Evolutionary conservation across 805 yeast genomes (phyloP).

Genomic region (Danielozyma ontarioensis): DNA sequence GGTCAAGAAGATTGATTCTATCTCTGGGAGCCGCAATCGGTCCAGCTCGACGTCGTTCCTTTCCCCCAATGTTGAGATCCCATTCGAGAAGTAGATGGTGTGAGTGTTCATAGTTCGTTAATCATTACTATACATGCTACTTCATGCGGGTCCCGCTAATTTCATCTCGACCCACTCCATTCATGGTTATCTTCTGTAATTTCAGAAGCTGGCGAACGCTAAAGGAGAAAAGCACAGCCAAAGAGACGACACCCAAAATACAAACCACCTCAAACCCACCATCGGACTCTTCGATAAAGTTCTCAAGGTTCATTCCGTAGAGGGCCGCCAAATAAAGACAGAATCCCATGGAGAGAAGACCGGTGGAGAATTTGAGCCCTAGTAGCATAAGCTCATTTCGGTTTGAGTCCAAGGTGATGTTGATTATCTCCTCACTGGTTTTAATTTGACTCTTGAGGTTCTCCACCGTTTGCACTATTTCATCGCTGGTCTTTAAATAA

Average conservation of each 20-base stretch:
- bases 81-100: neutral
- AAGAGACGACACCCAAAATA: constrained; percentile 36
- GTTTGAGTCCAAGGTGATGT: constrained; percentile 87
- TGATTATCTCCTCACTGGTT: constrained; percentile 92
- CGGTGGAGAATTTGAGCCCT: constrained; percentile 78
- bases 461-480: constrained; percentile 86
- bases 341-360: constrained; percentile 75
- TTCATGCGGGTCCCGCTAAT: neutral
- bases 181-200: constrained; percentile 72
- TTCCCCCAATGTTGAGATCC: neutral
- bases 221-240: constrained; percentile 43
- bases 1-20: neutral
- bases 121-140: neutral
- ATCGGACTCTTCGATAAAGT: constrained; percentile 79
- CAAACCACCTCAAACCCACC: constrained; percentile 61
- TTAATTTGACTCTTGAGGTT: constrained; percentile 74
- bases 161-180: constrained; percentile 26
- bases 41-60: neutral
- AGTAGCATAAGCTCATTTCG: constrained; percentile 88
- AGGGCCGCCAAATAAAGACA: constrained; percentile 78
- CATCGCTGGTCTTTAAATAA: constrained; percentile 87
- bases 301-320: constrained; percentile 94
- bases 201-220: constrained; percentile 56
- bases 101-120: too few species aligned
- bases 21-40: neutral